Evolutionary conservation across 495 filamentous ascomycete species (phyloP).

Genomic region (Talaromyces stipitatus): DNA sequence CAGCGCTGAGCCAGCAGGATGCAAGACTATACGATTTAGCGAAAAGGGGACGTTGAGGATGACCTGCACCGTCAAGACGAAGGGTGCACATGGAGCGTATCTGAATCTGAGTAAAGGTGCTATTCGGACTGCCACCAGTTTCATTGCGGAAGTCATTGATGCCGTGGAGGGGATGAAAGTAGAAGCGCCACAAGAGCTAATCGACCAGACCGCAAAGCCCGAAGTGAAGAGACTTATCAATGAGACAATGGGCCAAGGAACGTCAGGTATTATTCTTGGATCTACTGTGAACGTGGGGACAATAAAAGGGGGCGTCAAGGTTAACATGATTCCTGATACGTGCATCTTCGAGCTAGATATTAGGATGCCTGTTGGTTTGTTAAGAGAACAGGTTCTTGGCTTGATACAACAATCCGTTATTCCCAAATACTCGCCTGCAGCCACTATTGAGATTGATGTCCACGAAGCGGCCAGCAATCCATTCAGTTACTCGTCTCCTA

Average conservation of each 20-base stretch:
- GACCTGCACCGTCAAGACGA: background rate
- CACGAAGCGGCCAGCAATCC: constrained; percentile 1
- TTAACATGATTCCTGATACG: constrained; percentile 1
- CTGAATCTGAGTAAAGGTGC: constrained; percentile 1
- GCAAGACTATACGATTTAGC: background rate
- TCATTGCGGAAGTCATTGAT: background rate
- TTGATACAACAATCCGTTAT: background rate
- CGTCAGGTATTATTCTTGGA: background rate
- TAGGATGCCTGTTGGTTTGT: background rate
- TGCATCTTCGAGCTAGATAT: background rate
- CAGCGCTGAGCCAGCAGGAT: background rate
- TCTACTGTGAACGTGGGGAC: background rate
- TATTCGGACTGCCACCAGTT: background rate
- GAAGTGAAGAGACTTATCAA: background rate
- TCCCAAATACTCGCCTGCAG: background rate
- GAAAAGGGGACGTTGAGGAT: constrained; percentile 3
- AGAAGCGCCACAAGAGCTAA: background rate
- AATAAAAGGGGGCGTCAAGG: background rate
- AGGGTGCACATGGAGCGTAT: constrained; percentile 1
- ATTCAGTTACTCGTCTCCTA: background rate
- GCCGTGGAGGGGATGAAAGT: background rate
- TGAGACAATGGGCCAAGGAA: background rate
- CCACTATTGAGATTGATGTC: background rate
- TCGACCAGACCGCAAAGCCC: background rate
- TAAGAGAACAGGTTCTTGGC: background rate